These are phyloP conservation scores for Elongisporangium undulatum DNA, from an alignment of 352 stramenopile genomes.

Conservation along the genomic window DNA sequence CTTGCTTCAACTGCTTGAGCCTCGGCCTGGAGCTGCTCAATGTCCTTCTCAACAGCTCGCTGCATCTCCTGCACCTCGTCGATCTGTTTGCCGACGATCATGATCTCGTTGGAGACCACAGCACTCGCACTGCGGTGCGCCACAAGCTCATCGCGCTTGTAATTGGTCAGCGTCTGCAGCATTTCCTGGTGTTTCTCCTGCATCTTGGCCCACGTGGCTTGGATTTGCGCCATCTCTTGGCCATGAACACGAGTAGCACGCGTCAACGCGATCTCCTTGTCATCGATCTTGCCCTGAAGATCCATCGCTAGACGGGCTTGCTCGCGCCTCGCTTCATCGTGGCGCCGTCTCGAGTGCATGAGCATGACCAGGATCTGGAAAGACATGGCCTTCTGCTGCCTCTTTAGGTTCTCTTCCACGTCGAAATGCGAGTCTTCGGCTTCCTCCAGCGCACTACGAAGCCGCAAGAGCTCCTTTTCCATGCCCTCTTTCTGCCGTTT, in stretches of 20 bases:
- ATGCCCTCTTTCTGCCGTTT: conserved; percentile 72
- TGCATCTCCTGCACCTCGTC: conserved; percentile 71
- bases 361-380: conserved; percentile 48
- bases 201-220: conserved; percentile 25
- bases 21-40: conserved; percentile 53
- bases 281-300: conserved; percentile 12
- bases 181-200: conserved; percentile 50
- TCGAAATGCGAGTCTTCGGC: conserved; percentile 76
- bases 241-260: not conserved
- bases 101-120: conserved; percentile 72
- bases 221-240: conserved; percentile 21
- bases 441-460: conserved; percentile 59
- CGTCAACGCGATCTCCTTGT: not conserved
- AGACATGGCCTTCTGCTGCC: conserved; percentile 45
- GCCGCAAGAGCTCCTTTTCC: conserved; percentile 42
- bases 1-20: conserved; percentile 46
- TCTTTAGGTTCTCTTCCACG: conserved; percentile 46
- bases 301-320: conserved; percentile 17
- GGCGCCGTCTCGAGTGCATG: conserved; percentile 30
- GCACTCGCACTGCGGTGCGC: conserved; percentile 63
- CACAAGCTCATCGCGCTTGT: conserved; percentile 79
- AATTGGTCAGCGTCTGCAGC: conserved; percentile 68
- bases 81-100: conserved; percentile 68
- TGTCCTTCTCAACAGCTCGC: conserved; percentile 41
- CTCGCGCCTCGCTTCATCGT: conserved; percentile 15